Base-by-base conservation (phyloP, 495 filamentous ascomycete genomes). In the Penicillium egyptiacum region DNA sequence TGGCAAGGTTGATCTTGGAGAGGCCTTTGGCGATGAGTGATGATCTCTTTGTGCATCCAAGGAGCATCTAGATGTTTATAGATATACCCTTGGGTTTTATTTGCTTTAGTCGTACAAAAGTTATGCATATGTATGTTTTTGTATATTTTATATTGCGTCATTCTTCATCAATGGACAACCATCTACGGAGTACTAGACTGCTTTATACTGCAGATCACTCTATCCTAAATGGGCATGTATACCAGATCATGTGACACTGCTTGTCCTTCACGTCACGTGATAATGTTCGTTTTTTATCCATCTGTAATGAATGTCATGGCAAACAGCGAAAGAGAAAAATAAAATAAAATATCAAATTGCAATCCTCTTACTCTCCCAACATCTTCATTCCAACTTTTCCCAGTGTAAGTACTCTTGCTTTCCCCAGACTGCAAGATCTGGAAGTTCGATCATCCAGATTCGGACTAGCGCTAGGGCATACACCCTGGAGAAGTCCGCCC, bases 1-100 rank as follows among this genome's bases (percentile, higher is more conserved):
- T 49, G 94, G 95, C 5, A 92, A 86, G 77, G 87, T 95, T 31
- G 93, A 97, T 70, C 72, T 93, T 42, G 92, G 88, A 39, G 81
- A 83, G 45, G 81, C 79, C 33, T 89, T 90, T 74, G 76, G 74
- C 19, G 74, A 78, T 69, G 67, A 76, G 41, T 66, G 63, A 63
- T 58, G 58, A 66, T 66, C 39, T 63, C 43, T 57, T 65, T 60
- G 31, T 42, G 43, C 39, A 55, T 59, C 33, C 57, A 56, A 49
- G 57, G 44, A 55, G 56, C 52, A 62, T 68, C 60, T 65, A 64
- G 39, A 43, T 56, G 51, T 63, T 16, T 61, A 64, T 59, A 66
- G 66, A 66, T 60, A 66, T 61, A 57, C 55, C 65, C 60, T 66
- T 66, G 65, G 59, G 50, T 51, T 43, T 55, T 57, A 4, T 57